These are phyloP conservation scores for Vachellia pachyceras DNA, from an alignment of 306 rosid species.

Conservation along the genomic window DNA sequence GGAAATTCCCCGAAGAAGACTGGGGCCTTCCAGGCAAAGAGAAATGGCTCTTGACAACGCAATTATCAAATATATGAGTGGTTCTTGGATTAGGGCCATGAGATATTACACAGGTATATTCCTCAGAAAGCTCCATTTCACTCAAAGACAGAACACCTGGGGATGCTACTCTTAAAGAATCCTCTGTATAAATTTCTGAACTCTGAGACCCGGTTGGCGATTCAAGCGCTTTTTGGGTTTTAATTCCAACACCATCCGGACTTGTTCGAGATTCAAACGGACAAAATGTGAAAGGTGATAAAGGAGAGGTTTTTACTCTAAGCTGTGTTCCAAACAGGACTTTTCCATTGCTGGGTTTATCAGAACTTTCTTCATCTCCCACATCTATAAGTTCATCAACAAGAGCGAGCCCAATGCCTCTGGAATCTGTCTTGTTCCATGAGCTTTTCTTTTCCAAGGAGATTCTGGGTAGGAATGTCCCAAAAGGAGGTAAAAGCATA, in stretches of 20 bases:
- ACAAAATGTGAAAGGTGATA: slow-evolving; percentile 32
- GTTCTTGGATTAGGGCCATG: slow-evolving; percentile 85
- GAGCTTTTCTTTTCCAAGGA: slow-evolving; percentile 52
- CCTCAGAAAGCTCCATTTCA: slow-evolving; percentile 89
- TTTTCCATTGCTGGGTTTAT: slow-evolving; percentile 46
- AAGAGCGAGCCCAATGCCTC: slow-evolving; percentile 74
- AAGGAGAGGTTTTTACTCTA: slow-evolving; percentile 65
- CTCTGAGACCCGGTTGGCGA: slow-evolving; percentile 30
- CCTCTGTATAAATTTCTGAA: slow-evolving; percentile 42
- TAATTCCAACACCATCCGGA: slow-evolving; percentile 44
- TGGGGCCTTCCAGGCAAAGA: slow-evolving; percentile 43
- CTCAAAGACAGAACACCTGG: slow-evolving; percentile 47
- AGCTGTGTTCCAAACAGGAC: slow-evolving; percentile 65
- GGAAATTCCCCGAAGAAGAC: slow-evolving; percentile 53
- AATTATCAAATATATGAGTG: slow-evolving; percentile 81
- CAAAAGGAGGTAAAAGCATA: slow-evolving; percentile 50
- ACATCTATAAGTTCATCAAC: slow-evolving; percentile 53
- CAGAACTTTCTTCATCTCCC: slow-evolving; percentile 28
- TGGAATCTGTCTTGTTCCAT: slow-evolving; percentile 48
- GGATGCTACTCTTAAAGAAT: slow-evolving; percentile 12
- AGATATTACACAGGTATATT: slow-evolving; percentile 81
- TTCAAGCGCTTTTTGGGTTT: slow-evolving; percentile 18
- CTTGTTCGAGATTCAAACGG: slow-evolving; percentile 38
- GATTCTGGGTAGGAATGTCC: slow-evolving; percentile 14
- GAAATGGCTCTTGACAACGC: slow-evolving; percentile 57